Base-by-base conservation (phyloP, 495 filamentous ascomycete genomes). In the Penicillium salamii region DNA sequence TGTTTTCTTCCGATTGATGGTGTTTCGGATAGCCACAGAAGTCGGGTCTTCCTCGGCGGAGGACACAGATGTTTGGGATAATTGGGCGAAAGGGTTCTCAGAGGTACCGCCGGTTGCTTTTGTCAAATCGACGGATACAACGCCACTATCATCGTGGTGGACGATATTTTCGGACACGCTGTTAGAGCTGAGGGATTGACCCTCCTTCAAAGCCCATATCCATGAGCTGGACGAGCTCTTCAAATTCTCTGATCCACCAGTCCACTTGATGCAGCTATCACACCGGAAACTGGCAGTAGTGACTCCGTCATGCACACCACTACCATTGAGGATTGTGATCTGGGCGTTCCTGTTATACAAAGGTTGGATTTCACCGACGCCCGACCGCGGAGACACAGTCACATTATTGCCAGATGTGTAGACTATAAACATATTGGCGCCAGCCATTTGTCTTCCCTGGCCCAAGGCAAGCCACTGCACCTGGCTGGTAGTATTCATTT, bases 361-460 rank as follows among this genome's bases (percentile, higher is more conserved):
- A 1, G 87, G 87, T 60, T 76, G 58, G 14, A 67, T 46, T 52
- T 88, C 71, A 4, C 76, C 78, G 12, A 58, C 64, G 14, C 79
- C 80, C 18, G 63, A 61, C n/a, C 87, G 78, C 2, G 83, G 76
- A 15, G 85, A 88, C 38, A 88, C 49, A 0, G 87, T 90, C 55
- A 88, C 72, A n/a, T 63, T 66, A 53, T 86, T 81, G 11, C 55
- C 56, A 3, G 81, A 79, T 14, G 79, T 63, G 62, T 88, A 89
- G 52, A 87, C 76, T 24, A 90, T 61, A 53, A 89, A 89, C 26
- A 91, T 86, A 53, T 81, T 82, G 13, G 87, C 68, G 13, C 77
- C 81, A 1, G 62, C 55, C 87, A 90, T 90, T 23, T 55, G 53
- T 0, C 46, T 53, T 12, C 87, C 87, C 34, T 85, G 82, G 7